Base-by-base conservation (phyloP, 2,329 filamentous ascomycete species). In the Colletotrichum zoysiae region DNA sequence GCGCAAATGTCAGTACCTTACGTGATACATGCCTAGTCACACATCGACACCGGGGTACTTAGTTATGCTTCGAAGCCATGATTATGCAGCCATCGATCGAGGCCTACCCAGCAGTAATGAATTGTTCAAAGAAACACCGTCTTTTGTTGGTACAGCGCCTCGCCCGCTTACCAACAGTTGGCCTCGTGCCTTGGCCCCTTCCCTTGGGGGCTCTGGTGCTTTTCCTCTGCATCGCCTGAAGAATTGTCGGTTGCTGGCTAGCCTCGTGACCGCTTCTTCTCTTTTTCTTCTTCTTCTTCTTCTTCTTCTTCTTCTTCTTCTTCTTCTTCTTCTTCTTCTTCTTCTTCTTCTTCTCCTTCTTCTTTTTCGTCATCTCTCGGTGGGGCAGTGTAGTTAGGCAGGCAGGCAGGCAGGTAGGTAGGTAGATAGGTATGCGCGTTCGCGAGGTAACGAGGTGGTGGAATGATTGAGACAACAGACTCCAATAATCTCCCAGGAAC, bases 101-200 rank as follows among this genome's bases (percentile, higher is more conserved):
- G 35, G 48, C 55, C 44, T 60, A 56, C 46, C 26, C 55, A 48
- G 33, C 30, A 30, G 38, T 44, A 35, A 59, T n/a, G 26, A 48
- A 35, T 38, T 58, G 53, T 18, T 53, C 59, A 55, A 62, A 71
- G 59, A 56, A 59, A 48, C 65, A 65, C 23, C 53, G 65, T 64
- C 65, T 71, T 71, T 71, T 71, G 69, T 71, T 56, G 65, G 59
- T 56, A 64, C 23, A 23, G 50, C 67, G 69, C 65, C 55, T 71
- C 59, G 59, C n/a, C 55, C 59, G 56, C 48, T 46, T 42, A 35
- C 55, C 69, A 64, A 60, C 44, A 59, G 44, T 60, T 65, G 69
- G 59, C 59, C 69, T 71, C 59, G 59, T 69, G 69, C 59, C 55
- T 64, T 64, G 69, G 65, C 62, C 57, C n/a, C 33, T 63, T n/a